phyloP scores from a whole-genome alignment of 768 basidiomycete genomes.

The Mycena rebaudengoi region DNA sequence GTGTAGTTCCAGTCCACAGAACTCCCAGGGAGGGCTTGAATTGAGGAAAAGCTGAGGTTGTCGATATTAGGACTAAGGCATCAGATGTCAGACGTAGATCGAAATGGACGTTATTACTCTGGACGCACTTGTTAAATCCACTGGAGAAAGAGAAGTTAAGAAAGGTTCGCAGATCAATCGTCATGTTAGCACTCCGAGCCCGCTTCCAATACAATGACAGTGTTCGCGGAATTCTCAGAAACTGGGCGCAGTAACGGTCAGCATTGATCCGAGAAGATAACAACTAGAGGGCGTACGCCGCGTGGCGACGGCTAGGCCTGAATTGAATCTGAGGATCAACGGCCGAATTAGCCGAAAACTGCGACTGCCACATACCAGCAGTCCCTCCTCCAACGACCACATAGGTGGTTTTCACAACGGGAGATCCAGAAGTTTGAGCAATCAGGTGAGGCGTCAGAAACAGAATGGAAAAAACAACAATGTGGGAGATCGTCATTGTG shows the following conservation, averaged over 20 bases:
- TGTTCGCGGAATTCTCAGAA: background rate
- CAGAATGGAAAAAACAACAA: background rate
- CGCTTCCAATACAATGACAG: conserved; percentile 10
- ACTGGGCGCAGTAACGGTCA: background rate
- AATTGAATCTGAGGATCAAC: background rate
- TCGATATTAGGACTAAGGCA: conserved; percentile 1
- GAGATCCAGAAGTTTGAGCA: background rate
- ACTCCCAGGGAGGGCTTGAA: conserved; percentile 2
- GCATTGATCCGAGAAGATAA: background rate
- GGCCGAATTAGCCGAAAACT: background rate
- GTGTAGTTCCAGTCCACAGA: conserved; percentile 13
- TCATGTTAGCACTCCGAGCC: conserved; percentile 2
- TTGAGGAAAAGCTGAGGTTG: conserved; percentile 3
- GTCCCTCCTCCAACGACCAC: conserved; percentile 11
- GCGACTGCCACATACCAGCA: conserved; percentile 1
- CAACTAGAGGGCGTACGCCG: background rate
- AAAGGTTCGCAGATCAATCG: background rate
- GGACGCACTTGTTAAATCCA: conserved; percentile 10
- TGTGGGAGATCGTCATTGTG: conserved; percentile 4
- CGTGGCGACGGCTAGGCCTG: conserved; percentile 5
- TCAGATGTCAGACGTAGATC: background rate
- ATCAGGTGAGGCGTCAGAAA: background rate
- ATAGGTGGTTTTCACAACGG: background rate
- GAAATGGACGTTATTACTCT: background rate
- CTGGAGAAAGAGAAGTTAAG: conserved; percentile 5